phyloP scores from a whole-genome alignment of 1,139 yeast species.

The Tardiomyces blankii region DNA sequence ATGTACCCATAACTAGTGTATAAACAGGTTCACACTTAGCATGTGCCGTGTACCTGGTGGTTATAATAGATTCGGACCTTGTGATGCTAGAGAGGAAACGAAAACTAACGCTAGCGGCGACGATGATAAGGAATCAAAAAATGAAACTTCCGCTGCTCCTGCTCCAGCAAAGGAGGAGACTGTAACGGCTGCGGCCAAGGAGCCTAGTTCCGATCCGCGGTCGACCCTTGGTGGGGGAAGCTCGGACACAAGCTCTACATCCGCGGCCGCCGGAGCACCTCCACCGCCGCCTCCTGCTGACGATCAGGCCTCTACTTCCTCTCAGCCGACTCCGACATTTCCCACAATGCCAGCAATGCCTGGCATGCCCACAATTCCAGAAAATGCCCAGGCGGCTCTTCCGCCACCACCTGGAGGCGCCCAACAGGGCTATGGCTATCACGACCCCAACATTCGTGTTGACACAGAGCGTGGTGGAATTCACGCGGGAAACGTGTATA shows the following conservation, averaged over 20 bases:
- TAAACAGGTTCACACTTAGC: no score
- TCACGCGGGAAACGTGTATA: slow-evolving; percentile 25
- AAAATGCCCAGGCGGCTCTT: neutral
- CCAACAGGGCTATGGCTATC: neutral
- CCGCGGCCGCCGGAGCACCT: slow-evolving; percentile 3
- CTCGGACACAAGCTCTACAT: neutral
- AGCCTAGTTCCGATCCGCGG: slow-evolving; percentile 1
- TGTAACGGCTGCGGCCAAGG: slow-evolving; percentile 3
- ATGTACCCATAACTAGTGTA: no score
- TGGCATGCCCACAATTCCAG: slow-evolving; percentile 2
- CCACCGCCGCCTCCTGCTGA: slow-evolving; percentile 2
- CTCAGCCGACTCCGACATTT: slow-evolving; percentile 3
- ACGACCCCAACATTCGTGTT: neutral
- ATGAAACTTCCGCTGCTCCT: slow-evolving; percentile 4
- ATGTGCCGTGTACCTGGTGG: no score
- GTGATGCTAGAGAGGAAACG: no score
- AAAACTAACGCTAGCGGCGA: slow-evolving; percentile 2
- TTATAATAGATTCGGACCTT: no score
- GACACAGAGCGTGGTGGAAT: neutral
- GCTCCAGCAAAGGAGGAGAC: slow-evolving; percentile 3
- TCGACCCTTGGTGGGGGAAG: neutral
- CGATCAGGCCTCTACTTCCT: slow-evolving; percentile 3
- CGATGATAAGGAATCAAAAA: slow-evolving; percentile 1
- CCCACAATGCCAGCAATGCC: slow-evolving; percentile 1
- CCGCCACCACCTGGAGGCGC: neutral